Base-by-base conservation (phyloP, 352 stramenopile species). In the Peronospora destructor region DNA sequence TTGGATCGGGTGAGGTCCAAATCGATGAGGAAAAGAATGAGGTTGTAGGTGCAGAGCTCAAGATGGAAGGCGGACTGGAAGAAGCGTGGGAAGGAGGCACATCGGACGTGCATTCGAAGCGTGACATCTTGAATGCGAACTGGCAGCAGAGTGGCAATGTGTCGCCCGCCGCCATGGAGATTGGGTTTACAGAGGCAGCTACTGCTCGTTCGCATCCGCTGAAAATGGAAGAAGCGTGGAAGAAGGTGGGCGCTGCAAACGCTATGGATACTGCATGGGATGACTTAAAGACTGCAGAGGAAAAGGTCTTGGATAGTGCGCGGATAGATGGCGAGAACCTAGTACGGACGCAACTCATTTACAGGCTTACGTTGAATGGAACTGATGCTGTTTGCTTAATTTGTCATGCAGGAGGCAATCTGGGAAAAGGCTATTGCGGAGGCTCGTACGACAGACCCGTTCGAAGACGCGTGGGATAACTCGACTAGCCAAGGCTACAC, bases 401-500 rank as follows among this genome's bases (percentile, higher is more conserved):
- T 34, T 33, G n/a, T 3, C 14, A 3, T 48, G 16, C 34, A 87
- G 71, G 79, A 85, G 46, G 64, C 68, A 38, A 75, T 88, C 17
- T 90, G 79, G 79, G 75, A 84, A 45, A 90, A 90, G 40, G 76
- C 79, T 16, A 84, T 87, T 68, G 66, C 73, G 3, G 76, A 90
- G 10, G 76, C 76, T 12, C 53, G 77, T 21, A 69, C 70, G 16
- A 71, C 75, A 5, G 83, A 93, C 46, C 76, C 80, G 41, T 91
- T 91, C 38, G 77, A 91, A 56, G 80, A 90, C 17, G 73, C 73
- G 9, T 90, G 76, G 76, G 71, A 85, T 45, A 73, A 66, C 12
- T 56, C 58, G 16, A 65, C 66, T 12, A 59, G 61, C 43, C 76
- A 64, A 39, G 69, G 81, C 45, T 93, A 93, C 60, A 65, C 69